These are phyloP conservation scores for Pseudisothecium myosuroides DNA, from an alignment of 225 moss, liverwort and hornwort species.

Conservation along the genomic window DNA sequence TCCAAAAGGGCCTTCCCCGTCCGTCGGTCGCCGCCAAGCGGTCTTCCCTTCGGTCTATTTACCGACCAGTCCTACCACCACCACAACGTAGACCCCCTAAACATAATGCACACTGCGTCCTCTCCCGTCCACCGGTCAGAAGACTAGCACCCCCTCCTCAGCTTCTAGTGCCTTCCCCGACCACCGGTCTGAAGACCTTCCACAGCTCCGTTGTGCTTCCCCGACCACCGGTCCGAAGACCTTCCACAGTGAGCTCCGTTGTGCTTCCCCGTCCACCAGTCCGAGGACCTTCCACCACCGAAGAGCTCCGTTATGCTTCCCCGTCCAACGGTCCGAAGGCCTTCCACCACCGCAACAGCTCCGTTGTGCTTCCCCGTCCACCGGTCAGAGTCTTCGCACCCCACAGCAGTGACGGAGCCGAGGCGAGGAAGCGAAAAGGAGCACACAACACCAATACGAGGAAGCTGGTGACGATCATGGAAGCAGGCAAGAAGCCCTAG, in stretches of 20 bases:
- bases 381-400: neutral
- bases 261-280: neutral
- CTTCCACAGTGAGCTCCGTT: too few relatives aligned
- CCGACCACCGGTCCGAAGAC: neutral
- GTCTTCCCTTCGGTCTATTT: neutral
- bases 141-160: too few relatives aligned
- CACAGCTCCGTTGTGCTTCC: neutral
- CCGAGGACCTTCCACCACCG: neutral
- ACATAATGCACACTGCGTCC: neutral
- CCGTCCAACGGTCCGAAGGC: neutral
- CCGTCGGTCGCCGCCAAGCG: neutral
- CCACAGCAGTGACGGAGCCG: neutral
- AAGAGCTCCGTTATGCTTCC: too few relatives aligned
- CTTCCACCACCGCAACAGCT: neutral
- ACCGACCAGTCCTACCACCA: constrained; percentile 8
- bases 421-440: neutral
- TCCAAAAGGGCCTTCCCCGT: neutral
- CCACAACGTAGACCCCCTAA: neutral
- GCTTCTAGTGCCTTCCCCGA: too few relatives aligned
- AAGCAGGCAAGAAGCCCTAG: constrained; percentile 17
- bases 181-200: too few relatives aligned
- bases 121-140: neutral
- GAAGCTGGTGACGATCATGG: constrained; percentile 11
- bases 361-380: neutral
- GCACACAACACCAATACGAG: neutral